These are phyloP conservation scores for Fusarium nurragi DNA, from an alignment of 2,329 filamentous ascomycete genomes.

Conservation along the genomic window DNA sequence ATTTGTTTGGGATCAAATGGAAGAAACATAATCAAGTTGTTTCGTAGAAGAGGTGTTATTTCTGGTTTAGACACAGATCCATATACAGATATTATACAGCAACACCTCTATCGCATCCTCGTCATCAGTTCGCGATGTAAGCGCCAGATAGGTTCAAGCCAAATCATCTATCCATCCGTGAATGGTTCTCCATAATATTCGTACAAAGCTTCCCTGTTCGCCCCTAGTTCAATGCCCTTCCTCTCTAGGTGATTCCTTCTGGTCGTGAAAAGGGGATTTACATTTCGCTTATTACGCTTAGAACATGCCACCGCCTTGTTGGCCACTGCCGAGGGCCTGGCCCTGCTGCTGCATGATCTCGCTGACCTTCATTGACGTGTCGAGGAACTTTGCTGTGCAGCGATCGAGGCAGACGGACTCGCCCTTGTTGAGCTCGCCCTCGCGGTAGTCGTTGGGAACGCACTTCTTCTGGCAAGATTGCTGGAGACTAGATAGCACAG, in stretches of 20 bases:
- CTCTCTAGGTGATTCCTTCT: conserved; percentile 1
- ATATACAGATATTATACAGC: conserved; percentile 43
- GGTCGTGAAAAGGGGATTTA: neutral
- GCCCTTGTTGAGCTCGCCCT: conserved; percentile 97
- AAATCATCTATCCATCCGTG: conserved; percentile 25
- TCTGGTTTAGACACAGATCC: conserved; percentile 35
- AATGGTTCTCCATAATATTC: conserved; percentile 29
- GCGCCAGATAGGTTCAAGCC: conserved; percentile 30
- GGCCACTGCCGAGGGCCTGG: conserved; percentile 66
- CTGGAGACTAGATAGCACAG: conserved; percentile 68
- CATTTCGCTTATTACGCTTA: conserved; percentile 21
- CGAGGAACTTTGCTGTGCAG: conserved; percentile 98
- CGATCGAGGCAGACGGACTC: conserved; percentile 98
- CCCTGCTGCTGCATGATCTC: conserved; percentile 95
- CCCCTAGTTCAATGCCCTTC: neutral
- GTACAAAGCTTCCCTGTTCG: conserved; percentile 20
- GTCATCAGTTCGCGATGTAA: conserved; percentile 33
- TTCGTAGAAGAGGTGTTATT: conserved; percentile 30
- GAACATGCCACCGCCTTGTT: conserved; percentile 49
- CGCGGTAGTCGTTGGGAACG: conserved; percentile 90
- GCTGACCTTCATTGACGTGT: conserved; percentile 96
- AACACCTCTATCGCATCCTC: conserved; percentile 22
- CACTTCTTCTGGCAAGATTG: conserved; percentile 94
- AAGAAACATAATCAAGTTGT: conserved; percentile 29
- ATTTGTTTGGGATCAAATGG: conserved; percentile 11